Conservation (phyloP, 2,329 filamentous ascomycete species). For the Pestalotiopsis sp. region DNA sequence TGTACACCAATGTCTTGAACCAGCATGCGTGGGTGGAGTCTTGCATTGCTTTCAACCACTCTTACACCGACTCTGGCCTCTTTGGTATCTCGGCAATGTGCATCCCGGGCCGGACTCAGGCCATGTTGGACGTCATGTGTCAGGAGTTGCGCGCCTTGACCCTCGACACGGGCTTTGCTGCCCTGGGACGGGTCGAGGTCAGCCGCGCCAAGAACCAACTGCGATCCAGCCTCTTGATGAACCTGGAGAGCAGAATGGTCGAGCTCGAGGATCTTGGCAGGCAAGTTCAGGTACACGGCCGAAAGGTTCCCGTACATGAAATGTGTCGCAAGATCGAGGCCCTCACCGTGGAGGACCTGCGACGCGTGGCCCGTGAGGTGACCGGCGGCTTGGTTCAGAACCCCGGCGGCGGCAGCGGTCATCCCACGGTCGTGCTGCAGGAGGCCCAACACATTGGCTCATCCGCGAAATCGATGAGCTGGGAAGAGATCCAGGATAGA, state of each 20-base stretch:
- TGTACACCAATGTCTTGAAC: constrained; percentile 98
- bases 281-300: constrained; percentile 95
- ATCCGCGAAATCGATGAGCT: constrained; percentile 69
- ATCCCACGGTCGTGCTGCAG: constrained; percentile 92
- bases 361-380: constrained; percentile 77
- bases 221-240: constrained; percentile 89
- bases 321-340: constrained; percentile 89
- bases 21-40: constrained; percentile 97
- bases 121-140: constrained; percentile 96
- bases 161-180: constrained; percentile 72
- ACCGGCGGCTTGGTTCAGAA: constrained; percentile 79
- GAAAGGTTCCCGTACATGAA: constrained; percentile 86
- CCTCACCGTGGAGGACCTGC: constrained; percentile 78
- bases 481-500: constrained; percentile 87
- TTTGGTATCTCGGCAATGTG: constrained; percentile 93
- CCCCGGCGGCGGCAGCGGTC: constrained; percentile 75
- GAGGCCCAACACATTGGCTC: constrained; percentile 79
- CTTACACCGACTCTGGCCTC: constrained; percentile 91
- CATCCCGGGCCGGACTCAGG: constrained; percentile 72
- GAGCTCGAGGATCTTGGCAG: constrained; percentile 94
- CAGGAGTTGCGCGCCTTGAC: constrained; percentile 82
- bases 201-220: constrained; percentile 96
- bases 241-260: constrained; percentile 95
- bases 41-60: constrained; percentile 95
- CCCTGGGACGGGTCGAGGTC: constrained; percentile 77